Conservation (phyloP, 805 yeast species). For the Candida peoriensis region DNA sequence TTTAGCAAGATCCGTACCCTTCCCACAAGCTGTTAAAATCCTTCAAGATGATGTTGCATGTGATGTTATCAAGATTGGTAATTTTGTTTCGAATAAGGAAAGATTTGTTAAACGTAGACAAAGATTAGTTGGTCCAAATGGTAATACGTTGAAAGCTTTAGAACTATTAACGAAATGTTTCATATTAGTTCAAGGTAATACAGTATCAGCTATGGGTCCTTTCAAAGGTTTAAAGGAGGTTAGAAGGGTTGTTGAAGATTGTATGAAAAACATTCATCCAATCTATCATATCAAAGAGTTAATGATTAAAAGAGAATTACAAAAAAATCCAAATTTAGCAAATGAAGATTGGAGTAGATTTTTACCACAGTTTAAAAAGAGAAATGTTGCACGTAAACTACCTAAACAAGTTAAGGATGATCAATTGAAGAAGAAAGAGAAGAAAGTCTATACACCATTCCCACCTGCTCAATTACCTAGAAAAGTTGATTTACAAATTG, state of each 20-base stretch:
- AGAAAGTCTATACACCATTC: conserved; percentile 94
- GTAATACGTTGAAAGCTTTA: conserved; percentile 92
- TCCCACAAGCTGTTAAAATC: conserved; percentile 91
- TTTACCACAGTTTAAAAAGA: conserved; percentile 93
- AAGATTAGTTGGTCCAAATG: conserved; percentile 93
- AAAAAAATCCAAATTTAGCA: conserved; percentile 92
- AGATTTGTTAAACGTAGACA: conserved; percentile 94
- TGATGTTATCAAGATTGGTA: conserved; percentile 94
- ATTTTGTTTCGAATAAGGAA: conserved; percentile 83
- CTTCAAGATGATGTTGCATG: conserved; percentile 91
- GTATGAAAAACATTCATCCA: conserved; percentile 97
- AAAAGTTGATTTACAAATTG: conserved; percentile 95
- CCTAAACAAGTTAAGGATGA: conserved; percentile 60
- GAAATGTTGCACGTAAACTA: conserved; percentile 91
- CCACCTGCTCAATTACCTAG: conserved; percentile 97
- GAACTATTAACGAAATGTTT: conserved; percentile 95
- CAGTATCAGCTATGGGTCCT: conserved; percentile 97
- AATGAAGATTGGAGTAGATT: conserved; percentile 96
- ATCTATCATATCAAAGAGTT: conserved; percentile 95
- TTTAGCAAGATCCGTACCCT: conserved; percentile 93
- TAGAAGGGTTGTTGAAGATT: conserved; percentile 93
- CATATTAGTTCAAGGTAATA: conserved; percentile 93
- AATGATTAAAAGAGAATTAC: conserved; percentile 94
- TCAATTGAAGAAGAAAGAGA: conserved; percentile 35
- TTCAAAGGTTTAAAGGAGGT: conserved; percentile 87